Evolutionary conservation across 2,329 filamentous ascomycete species (phyloP).

Genomic region (Alternaria ethzedia): DNA sequence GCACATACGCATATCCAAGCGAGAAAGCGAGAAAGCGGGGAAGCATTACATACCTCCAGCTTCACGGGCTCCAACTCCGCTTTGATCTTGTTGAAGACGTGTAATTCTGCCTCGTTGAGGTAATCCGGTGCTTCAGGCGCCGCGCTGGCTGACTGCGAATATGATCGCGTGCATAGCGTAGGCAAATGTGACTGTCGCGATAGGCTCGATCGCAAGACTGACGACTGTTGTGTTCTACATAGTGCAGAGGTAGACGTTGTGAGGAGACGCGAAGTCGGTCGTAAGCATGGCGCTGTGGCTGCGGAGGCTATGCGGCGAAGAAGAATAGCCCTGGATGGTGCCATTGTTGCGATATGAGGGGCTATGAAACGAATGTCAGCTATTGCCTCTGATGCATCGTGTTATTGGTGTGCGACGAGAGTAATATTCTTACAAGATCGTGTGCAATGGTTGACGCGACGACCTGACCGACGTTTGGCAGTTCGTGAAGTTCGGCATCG

Average conservation of each 20-base stretch:
- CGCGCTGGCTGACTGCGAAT: constrained; percentile 31
- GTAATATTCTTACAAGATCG: constrained; percentile 14
- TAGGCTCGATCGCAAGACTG: constrained; percentile 14
- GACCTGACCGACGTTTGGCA: constrained; percentile 19
- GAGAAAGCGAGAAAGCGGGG: constrained; percentile 7
- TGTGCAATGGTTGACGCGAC: constrained; percentile 12
- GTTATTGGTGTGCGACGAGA: neutral
- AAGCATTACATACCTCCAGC: constrained; percentile 52
- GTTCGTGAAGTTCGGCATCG: constrained; percentile 11
- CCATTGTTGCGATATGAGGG: constrained; percentile 31
- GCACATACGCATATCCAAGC: constrained; percentile 1
- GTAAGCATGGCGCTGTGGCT: constrained; percentile 23
- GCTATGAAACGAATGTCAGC: constrained; percentile 7
- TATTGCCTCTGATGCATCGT: constrained; percentile 11
- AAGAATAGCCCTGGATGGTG: constrained; percentile 42
- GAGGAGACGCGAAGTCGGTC: constrained; percentile 27
- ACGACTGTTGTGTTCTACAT: constrained; percentile 1
- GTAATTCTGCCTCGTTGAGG: constrained; percentile 54
- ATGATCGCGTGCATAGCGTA: constrained; percentile 22
- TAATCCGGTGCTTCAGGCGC: constrained; percentile 53
- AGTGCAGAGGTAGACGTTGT: constrained; percentile 19
- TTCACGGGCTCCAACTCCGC: constrained; percentile 51
- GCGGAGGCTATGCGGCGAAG: constrained; percentile 24
- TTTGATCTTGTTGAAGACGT: constrained; percentile 56
- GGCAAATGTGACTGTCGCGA: constrained; percentile 8